Evolutionary conservation across 1,139 yeast species (phyloP).

Genomic region (Saccharomycopsis crataegensis): DNA sequence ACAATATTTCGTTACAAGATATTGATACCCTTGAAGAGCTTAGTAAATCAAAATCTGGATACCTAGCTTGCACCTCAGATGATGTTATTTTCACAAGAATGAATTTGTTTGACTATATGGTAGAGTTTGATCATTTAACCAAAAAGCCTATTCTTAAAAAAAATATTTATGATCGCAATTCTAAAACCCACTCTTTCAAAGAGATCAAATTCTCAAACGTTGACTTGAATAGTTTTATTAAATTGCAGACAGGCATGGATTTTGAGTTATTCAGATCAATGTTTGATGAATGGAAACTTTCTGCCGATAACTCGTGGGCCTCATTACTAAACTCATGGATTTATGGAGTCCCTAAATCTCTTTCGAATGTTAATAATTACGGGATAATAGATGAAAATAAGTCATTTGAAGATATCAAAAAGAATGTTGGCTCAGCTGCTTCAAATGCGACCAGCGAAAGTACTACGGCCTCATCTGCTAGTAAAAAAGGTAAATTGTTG

Average conservation of each 20-base stretch:
- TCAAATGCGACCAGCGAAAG: neutral
- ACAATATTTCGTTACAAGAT: conserved; percentile 15
- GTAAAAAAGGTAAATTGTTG: neutral
- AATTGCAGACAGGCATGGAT: neutral
- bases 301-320: conserved; percentile 9
- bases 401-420: neutral
- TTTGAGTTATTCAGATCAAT: neutral
- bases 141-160: conserved; percentile 1
- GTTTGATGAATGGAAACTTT: neutral
- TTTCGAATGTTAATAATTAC: neutral
- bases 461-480: neutral
- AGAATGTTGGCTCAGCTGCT: neutral
- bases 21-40: conserved; percentile 2
- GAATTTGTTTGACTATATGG: conserved; percentile 11
- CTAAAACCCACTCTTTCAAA: neutral
- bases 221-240: conserved; percentile 2
- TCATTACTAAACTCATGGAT: conserved; percentile 1
- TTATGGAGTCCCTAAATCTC: neutral
- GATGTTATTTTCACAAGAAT: conserved; percentile 9
- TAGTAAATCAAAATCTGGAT: conserved; percentile 3
- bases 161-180: neutral
- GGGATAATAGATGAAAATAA: conserved; percentile 8
- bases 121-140: conserved; percentile 13
- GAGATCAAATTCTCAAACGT: neutral
- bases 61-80: conserved; percentile 16